Conservation (phyloP, 2,329 filamentous ascomycete genomes). For the Penicillium sp. region DNA sequence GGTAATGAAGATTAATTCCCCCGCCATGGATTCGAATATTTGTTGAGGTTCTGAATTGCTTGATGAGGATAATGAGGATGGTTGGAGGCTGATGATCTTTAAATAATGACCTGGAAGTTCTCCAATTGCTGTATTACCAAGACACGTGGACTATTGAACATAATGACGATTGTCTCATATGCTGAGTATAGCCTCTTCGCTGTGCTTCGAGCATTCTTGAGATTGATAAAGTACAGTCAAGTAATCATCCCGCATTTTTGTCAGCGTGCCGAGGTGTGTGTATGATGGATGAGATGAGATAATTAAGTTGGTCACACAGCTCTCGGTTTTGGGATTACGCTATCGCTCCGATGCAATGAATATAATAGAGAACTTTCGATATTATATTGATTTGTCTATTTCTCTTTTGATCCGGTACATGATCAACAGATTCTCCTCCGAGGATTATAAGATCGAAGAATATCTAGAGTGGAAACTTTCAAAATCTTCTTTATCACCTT, state of each 20-base stretch:
- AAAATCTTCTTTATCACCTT: too few species aligned
- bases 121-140: background rate
- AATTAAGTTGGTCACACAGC: background rate
- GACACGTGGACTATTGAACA: background rate
- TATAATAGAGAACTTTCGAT: too few species aligned
- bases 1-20: slow-evolving; percentile 29
- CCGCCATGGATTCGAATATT: background rate
- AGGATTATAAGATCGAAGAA: too few species aligned
- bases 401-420: background rate
- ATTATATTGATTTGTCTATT: background rate
- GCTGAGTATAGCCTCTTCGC: background rate
- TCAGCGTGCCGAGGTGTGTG: background rate
- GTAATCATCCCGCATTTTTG: background rate
- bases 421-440: too few species aligned
- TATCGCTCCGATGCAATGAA: slow-evolving; percentile 3
- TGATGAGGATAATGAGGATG: background rate
- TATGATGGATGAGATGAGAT: background rate
- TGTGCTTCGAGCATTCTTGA: background rate
- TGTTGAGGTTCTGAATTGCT: background rate
- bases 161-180: too few species aligned
- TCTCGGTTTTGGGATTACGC: slow-evolving; percentile 1
- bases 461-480: too few species aligned
- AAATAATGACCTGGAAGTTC: background rate
- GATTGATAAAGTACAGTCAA: background rate
- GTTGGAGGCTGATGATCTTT: background rate